phyloP scores from a whole-genome alignment of 768 basidiomycete genomes.

The Chiua virens region DNA sequence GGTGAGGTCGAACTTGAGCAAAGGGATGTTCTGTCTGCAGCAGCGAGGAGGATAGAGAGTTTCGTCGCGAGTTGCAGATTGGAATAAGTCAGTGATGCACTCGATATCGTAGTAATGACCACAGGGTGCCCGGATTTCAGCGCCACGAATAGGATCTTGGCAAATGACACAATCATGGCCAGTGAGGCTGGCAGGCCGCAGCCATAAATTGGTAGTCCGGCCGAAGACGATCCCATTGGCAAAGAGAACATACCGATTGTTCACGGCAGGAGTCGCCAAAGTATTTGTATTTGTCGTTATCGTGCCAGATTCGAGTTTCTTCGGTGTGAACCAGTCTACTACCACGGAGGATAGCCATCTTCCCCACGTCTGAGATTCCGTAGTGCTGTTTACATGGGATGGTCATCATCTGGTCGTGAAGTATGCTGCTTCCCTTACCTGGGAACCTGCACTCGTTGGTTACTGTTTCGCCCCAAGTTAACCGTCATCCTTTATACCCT shows the following conservation, averaged over 20 bases:
- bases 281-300: background rate
- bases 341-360: conserved; percentile 22
- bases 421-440: conserved; percentile 7
- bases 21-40: conserved; percentile 34
- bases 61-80: conserved; percentile 36
- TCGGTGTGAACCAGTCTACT: background rate
- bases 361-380: conserved; percentile 10
- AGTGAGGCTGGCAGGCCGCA: conserved; percentile 10
- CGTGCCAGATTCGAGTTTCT: background rate
- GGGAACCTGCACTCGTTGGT: background rate
- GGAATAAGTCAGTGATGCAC: conserved; percentile 36
- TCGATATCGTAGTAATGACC: conserved; percentile 34
- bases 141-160: conserved; percentile 28
- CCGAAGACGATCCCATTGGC: background rate
- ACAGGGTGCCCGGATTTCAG: conserved; percentile 31
- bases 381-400: background rate
- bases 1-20: conserved; percentile 19
- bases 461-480: background rate
- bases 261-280: background rate
- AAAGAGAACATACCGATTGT: background rate
- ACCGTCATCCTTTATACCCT: conserved; percentile 1
- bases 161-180: conserved; percentile 37
- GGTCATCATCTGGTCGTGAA: background rate
- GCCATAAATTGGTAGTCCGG: background rate
- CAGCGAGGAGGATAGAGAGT: conserved; percentile 41